These are phyloP conservation scores for Crithidia expoeki DNA, from an alignment of 208 protist species.

Conservation along the genomic window DNA sequence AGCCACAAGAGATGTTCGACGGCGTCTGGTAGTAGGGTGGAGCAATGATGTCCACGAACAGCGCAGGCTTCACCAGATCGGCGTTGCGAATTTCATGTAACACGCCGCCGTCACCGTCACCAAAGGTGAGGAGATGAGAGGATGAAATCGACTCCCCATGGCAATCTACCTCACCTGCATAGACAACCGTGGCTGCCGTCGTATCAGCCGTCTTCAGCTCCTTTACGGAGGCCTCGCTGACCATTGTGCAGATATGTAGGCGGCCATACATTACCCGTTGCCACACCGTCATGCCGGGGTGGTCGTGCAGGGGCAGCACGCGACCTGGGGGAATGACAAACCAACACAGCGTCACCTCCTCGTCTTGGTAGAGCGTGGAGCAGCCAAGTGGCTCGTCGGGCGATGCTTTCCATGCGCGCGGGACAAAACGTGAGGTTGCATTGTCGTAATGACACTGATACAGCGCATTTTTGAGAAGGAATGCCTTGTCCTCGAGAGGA, in stretches of 20 bases:
- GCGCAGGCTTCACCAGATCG: slow-evolving; percentile 40
- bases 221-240: background rate
- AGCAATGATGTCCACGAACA: slow-evolving; percentile 78
- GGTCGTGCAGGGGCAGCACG: slow-evolving; percentile 71
- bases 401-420: slow-evolving; percentile 36
- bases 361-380: slow-evolving; percentile 62
- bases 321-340: slow-evolving; percentile 70
- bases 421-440: slow-evolving; percentile 3
- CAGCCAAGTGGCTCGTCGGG: slow-evolving; percentile 43
- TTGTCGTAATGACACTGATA: slow-evolving; percentile 28
- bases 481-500: slow-evolving; percentile 34
- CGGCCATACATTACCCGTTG: slow-evolving; percentile 68
- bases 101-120: slow-evolving; percentile 43
- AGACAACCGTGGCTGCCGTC: slow-evolving; percentile 13
- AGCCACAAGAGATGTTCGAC: slow-evolving; percentile 55
- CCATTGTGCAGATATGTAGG: slow-evolving; percentile 55
- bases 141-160: background rate
- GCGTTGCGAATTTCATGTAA: slow-evolving; percentile 71
- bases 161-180: slow-evolving; percentile 29
- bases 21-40: slow-evolving; percentile 64
- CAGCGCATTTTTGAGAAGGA: slow-evolving; percentile 51
- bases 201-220: background rate
- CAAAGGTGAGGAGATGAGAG: slow-evolving; percentile 15
- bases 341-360: slow-evolving; percentile 59
- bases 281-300: slow-evolving; percentile 74